Conservation (phyloP, 2,329 filamentous ascomycete genomes). For the Xylaria polymorpha region DNA sequence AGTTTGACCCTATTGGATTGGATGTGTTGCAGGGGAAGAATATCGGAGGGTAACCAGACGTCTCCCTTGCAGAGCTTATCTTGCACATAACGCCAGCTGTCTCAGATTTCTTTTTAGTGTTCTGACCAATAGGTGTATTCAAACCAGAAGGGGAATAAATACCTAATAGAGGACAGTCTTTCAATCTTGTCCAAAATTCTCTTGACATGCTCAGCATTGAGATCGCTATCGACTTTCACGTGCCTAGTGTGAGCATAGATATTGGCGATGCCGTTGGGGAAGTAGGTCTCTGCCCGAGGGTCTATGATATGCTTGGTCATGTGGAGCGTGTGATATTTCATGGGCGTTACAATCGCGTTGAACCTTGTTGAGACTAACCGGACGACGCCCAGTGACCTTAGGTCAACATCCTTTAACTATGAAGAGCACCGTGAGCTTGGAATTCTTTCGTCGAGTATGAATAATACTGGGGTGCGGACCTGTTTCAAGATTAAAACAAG, state of each 20-base stretch:
- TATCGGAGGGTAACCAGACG: constrained; percentile 55
- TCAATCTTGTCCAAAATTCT: constrained; percentile 52
- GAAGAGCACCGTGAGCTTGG: constrained; percentile 32
- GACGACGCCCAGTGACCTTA: constrained; percentile 49
- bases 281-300: constrained; percentile 49
- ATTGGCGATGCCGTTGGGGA: constrained; percentile 51
- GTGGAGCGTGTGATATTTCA: constrained; percentile 55
- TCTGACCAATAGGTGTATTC: background rate
- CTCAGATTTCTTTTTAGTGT: constrained; percentile 7
- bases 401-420: constrained; percentile 56
- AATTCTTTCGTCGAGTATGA: background rate
- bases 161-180: constrained; percentile 56
- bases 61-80: constrained; percentile 45
- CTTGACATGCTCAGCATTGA: constrained; percentile 54
- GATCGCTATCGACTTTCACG: constrained; percentile 55
- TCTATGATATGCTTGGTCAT: constrained; percentile 55
- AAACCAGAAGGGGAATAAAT: constrained; percentile 29
- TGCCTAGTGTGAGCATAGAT: constrained; percentile 56
- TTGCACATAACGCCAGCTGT: constrained; percentile 56
- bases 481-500: constrained; percentile 57
- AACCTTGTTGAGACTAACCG: constrained; percentile 56
- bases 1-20: constrained; percentile 50
- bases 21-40: constrained; percentile 51
- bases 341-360: constrained; percentile 56
- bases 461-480: constrained; percentile 46